Evolutionary conservation across 306 rosid species (phyloP), one percentile per base, ranked within the genome.

Genomic region (Malus orientalis): DNA sequence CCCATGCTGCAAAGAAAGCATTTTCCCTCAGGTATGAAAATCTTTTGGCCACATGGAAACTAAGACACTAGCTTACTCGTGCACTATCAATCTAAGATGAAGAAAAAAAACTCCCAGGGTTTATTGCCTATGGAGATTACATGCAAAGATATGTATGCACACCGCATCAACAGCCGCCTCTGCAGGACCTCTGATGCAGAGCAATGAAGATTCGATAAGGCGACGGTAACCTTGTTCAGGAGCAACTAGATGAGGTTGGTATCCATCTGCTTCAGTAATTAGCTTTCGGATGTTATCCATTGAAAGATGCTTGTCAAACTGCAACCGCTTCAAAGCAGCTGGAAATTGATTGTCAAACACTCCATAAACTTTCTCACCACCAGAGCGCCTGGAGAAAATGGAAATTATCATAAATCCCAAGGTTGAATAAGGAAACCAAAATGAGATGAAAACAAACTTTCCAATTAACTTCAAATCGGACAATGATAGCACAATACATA

Each of bases 201-300:
- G 42, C 76, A 85, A n/a, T 29, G 85, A 67, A 68, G 77, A 75
- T 79, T 85, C 88, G 54, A 85, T 79, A 53, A 85, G 88, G 62
- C 86, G 85, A 5, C 88, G 88, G 65, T 85, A 85, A 16, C 88
- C 88, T 79, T 81, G 86, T 47, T 85, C 88, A 55, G 88, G 88
- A 57, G 88, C 86, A 79, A 85, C 81, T 62, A 85, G 73, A 79
- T 85, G 88, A 71, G 88, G 88, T 23, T 85, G 88, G 62, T 85
- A 85, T 40, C 88, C 88, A 79, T 85, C 86, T 54, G 88, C 88
- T 79, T 85, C 88, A 19, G 86, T 78, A 72, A 81, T 81, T 71
- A 81, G 71, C 84, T 79, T 85, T 63, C 85, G 64, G 40, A 85
- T 82, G 57, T 85, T 85, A 0, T 85, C 81, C 74, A 81, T 75